Base-by-base conservation (phyloP, 208 protist species). In the Crithidia bombi region DNA sequence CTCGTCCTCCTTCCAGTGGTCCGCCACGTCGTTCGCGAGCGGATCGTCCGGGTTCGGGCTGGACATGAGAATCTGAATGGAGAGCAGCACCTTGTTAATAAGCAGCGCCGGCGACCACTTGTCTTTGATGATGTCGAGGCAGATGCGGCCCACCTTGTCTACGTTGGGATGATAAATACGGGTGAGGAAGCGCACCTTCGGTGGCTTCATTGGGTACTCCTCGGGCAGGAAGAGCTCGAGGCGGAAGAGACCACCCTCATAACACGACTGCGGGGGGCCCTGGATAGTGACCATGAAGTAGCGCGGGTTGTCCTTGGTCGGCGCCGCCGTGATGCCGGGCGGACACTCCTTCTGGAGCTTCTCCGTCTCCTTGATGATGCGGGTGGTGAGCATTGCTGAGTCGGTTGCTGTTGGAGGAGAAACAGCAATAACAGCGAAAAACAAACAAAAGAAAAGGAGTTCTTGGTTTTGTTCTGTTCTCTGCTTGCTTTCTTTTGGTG, bases 161-260 rank as follows among this genome's bases (percentile, higher is more conserved):
- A 99, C 97, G 84, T 99, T 99, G 14, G 99, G 99, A 83, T 99
- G 99, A 71, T 99, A 99, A 81, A 99, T 99, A 69, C 97, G 92
- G 5, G 98, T 99, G 47, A 99, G 79, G 74, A 99, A 99, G 75
- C 90, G 98, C 25, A 99, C 98, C 78, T 96, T 96, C 15, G 99
- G 99, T 41, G 99, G 88, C 73, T 99, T 99, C 87, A 99, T 94
- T 38, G 94, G 92, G 73, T 98, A 97, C 65, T 96, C 91, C 70
- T 90, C 87, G 0, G 92, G 91, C 21, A 96, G 80, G 59, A 90
- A 91, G 11, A 97, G 78, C 80, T 94, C 86, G 1, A 98, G 78
- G 39, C 86, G 64, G 66, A 98, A 98, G 36, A 92, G 67, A 9
- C 93, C 93, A 23, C 91, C 93, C 58, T 95, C 93, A 73, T 97